Conservation (phyloP, 352 stramenopile genomes). For the Globisporangium heterothallicum region DNA sequence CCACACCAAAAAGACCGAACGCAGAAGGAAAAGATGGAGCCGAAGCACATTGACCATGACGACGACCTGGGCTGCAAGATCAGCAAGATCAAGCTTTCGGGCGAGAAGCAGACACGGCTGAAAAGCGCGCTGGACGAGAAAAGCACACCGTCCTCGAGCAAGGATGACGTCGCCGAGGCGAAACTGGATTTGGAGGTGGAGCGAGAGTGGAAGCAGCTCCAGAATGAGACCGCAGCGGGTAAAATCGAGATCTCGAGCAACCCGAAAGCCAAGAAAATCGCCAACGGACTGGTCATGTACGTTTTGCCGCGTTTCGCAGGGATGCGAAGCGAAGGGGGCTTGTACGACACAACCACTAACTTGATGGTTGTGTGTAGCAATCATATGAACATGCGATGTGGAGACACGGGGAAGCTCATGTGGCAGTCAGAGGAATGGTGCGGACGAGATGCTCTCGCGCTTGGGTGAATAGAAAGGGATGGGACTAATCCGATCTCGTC, state of each 20-base stretch:
- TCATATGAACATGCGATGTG: constrained; percentile 87
- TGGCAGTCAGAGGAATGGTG: constrained; percentile 84
- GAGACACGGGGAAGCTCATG: constrained; percentile 69
- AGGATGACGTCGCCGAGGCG: constrained; percentile 51
- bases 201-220: constrained; percentile 76
- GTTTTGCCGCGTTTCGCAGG: not conserved
- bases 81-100: constrained; percentile 53
- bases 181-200: constrained; percentile 82
- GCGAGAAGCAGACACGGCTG: constrained; percentile 35
- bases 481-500: not conserved
- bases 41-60: constrained; percentile 49
- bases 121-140: constrained; percentile 41
- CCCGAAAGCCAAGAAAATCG: constrained; percentile 58
- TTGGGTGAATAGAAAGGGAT: no score
- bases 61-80: constrained; percentile 65
- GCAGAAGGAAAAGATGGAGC: constrained; percentile 37
- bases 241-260: constrained; percentile 75
- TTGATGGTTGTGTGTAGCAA: constrained; percentile 44
- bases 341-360: no score
- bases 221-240: constrained; percentile 39
- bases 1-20: not conserved
- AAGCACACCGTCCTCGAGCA: constrained; percentile 31
- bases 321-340: no score
- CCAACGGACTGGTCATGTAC: constrained; percentile 72
- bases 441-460: not conserved